Percentiles rank a stretch among this genome's conserved stretches.
Evolutionary conservation across 1,284 basidiomycete species (phyloP).

Genomic region (Tilletia caries): DNA sequence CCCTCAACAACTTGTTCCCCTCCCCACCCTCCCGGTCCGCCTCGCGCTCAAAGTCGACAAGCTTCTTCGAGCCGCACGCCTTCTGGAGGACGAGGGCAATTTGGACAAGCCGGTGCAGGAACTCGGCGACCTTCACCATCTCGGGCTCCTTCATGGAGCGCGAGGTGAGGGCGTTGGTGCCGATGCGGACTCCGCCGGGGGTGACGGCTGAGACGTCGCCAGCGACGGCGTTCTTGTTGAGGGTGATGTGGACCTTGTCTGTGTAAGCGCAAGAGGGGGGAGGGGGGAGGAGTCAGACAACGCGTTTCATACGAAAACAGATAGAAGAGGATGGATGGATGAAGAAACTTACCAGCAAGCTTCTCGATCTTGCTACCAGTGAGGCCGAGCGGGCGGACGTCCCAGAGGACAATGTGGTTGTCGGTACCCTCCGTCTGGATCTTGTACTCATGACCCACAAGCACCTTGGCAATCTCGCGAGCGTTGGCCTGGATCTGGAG

Average conservation of each 20-base stretch:
- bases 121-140: slow-evolving; percentile 77
- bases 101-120: slow-evolving; percentile 58
- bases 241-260: slow-evolving; percentile 80
- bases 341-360: slow-evolving; percentile 62
- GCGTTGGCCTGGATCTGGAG: slow-evolving; percentile 76
- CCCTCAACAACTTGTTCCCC: slow-evolving; percentile 67
- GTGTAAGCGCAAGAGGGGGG: too few species aligned
- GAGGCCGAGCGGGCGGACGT: slow-evolving; percentile 87
- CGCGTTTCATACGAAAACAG: not conserved
- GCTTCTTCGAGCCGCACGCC: slow-evolving; percentile 87
- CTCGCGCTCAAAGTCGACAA: slow-evolving; percentile 88
- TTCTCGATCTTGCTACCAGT: slow-evolving; percentile 98
- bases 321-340: too few species aligned
- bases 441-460: slow-evolving; percentile 62
- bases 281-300: not conserved
- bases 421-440: slow-evolving; percentile 96
- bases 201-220: slow-evolving; percentile 90
- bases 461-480: slow-evolving; percentile 47
- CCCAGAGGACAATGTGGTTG: slow-evolving; percentile 98
- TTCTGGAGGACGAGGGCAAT: slow-evolving; percentile 64
- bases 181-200: slow-evolving; percentile 95
- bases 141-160: slow-evolving; percentile 86
- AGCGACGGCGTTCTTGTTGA: slow-evolving; percentile 86
- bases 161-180: slow-evolving; percentile 88
- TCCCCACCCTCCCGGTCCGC: slow-evolving; percentile 71